Evolutionary conservation across 495 filamentous ascomycete species (phyloP).

Genomic region (Emericellopsis terricola): DNA sequence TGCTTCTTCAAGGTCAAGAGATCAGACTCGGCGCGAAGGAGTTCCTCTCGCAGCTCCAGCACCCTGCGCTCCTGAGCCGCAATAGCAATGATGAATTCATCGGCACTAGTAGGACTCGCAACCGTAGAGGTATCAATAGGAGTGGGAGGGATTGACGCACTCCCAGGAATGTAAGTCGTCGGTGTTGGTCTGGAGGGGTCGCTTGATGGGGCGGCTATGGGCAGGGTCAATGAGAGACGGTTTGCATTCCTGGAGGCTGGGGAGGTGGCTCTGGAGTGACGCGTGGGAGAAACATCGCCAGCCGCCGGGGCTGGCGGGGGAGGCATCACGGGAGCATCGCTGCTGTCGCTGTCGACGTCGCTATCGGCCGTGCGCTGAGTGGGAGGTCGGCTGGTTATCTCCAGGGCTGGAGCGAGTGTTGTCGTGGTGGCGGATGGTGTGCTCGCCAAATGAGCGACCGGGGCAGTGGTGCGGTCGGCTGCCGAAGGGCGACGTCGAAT

Average conservation of each 20-base stretch:
- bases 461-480: slow-evolving; percentile 1
- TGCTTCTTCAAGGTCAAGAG: slow-evolving; percentile 63
- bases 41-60: slow-evolving; percentile 77
- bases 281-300: slow-evolving; percentile 18
- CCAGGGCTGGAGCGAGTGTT: slow-evolving; percentile 1
- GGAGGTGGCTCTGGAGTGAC: slow-evolving; percentile 33
- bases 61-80: slow-evolving; percentile 89
- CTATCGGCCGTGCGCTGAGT: slow-evolving; percentile 4
- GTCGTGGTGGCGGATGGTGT: neutral
- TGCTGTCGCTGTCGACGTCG: slow-evolving; percentile 5
- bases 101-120: slow-evolving; percentile 44
- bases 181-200: slow-evolving; percentile 25
- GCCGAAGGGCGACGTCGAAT: slow-evolving; percentile 3
- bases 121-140: slow-evolving; percentile 21
- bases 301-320: slow-evolving; percentile 9
- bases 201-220: slow-evolving; percentile 32
- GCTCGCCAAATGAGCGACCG: neutral
- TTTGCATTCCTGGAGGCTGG: slow-evolving; percentile 45
- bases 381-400: too few species aligned
- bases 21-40: slow-evolving; percentile 62
- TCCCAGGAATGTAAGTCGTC: slow-evolving; percentile 12
- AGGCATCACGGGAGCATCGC: slow-evolving; percentile 8
- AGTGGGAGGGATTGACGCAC: slow-evolving; percentile 26
- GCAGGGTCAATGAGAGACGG: slow-evolving; percentile 66
- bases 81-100: slow-evolving; percentile 68